A percentile compares a stretch with the other conserved stretches of the same genome.
Conservation (phyloP, 108 stramenopile genomes). For the Cyclotella atomus region DNA sequence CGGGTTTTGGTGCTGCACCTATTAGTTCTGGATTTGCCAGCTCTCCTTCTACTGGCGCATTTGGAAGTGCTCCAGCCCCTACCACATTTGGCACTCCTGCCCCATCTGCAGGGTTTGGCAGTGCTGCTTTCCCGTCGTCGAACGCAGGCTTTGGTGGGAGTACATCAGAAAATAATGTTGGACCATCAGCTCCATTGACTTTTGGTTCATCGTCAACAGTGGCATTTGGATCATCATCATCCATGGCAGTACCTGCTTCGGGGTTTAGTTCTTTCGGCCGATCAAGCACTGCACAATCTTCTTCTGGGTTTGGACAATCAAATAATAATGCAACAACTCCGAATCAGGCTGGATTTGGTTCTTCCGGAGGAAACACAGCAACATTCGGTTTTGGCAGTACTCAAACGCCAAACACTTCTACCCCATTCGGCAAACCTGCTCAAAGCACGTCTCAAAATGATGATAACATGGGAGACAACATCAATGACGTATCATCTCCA, state of each 20-base stretch:
- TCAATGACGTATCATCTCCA: not conserved
- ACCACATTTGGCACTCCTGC: not conserved
- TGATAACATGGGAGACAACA: not conserved
- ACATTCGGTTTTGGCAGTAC: not conserved
- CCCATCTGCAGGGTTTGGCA: not conserved
- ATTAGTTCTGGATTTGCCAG: not conserved
- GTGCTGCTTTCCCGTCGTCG: not conserved
- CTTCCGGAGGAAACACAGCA: not conserved
- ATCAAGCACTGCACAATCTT: not conserved
- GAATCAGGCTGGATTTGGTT: conserved; percentile 2
- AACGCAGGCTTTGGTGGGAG: not conserved
- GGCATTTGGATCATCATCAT: conserved; percentile 8
- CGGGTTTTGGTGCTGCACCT: not conserved
- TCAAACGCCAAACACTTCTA: not conserved
- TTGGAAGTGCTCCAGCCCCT: not conserved
- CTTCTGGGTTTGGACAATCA: conserved; percentile 18
- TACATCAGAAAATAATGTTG: not conserved
- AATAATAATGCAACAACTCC: not conserved
- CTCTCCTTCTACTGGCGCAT: not conserved
- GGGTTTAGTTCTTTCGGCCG: conserved; percentile 1
- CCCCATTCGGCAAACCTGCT: not conserved
- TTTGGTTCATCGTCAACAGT: conserved; percentile 38
- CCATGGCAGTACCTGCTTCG: conserved; percentile 1
- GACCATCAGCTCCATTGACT: conserved; percentile 1
- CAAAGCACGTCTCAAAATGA: not conserved